A percentile compares a stretch with the other conserved stretches of the same genome.
Conservation (phyloP, 73 alveolate species). For the Paramecium primaurelia region DNA sequence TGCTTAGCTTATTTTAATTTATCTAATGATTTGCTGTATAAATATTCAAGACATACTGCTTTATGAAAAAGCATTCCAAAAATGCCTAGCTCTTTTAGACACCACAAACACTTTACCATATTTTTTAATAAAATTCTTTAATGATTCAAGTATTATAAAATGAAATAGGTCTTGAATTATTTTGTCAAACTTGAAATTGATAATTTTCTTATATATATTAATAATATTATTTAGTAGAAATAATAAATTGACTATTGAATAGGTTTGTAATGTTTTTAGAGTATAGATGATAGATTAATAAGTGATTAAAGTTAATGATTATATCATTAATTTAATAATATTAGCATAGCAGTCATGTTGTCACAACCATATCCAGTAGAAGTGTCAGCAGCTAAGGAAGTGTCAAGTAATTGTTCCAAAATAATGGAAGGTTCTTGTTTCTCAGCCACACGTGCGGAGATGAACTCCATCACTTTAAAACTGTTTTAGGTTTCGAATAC, state of each 20-base stretch:
- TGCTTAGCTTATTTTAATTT: background rate
- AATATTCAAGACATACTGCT: background rate
- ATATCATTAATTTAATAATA: background rate
- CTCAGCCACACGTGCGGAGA: background rate
- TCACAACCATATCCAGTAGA: constrained; percentile 42
- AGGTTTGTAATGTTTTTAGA: background rate
- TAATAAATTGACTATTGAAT: background rate
- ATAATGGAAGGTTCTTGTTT: background rate
- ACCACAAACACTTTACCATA: background rate
- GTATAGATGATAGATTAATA: background rate
- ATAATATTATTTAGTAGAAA: background rate
- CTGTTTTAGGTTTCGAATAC: constrained; percentile 24
- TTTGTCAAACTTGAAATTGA: background rate
- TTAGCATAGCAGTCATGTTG: constrained; percentile 30
- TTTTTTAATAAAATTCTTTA: background rate
- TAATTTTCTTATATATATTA: background rate
- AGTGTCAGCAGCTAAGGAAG: background rate
- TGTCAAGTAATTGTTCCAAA: background rate
- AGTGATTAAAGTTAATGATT: background rate
- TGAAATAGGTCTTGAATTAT: background rate
- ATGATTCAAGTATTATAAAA: background rate
- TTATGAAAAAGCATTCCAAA: background rate
- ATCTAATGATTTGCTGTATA: background rate
- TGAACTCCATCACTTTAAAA: constrained; percentile 4
- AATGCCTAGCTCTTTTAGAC: background rate